Percentiles rank a stretch among this genome's conserved stretches.
These are phyloP conservation scores for Blastobotrys ciferrii DNA, from an alignment of 1,139 yeast genomes.

Conservation along the genomic window DNA sequence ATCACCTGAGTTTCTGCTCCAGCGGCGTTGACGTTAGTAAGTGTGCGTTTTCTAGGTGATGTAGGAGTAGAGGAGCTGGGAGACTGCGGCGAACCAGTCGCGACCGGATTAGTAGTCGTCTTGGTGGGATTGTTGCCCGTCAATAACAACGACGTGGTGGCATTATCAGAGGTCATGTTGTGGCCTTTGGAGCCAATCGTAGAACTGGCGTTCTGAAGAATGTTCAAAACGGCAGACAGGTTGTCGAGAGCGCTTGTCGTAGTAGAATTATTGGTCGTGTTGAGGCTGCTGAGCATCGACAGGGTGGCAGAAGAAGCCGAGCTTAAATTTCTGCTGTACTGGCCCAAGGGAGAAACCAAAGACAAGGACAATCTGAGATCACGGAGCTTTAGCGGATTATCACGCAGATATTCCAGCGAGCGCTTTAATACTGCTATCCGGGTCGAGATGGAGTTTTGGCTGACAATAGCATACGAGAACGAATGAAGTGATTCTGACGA, in stretches of 20 bases:
- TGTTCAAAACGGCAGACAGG: conserved; percentile 1
- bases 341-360: conserved; percentile 12
- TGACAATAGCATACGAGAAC: conserved; percentile 77
- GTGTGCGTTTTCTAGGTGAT: conserved; percentile 22
- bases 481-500: conserved; percentile 83
- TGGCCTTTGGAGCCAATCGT: not conserved
- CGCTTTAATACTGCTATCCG: conserved; percentile 72
- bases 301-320: conserved; percentile 32
- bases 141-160: not conserved
- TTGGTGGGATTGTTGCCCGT: conserved; percentile 2
- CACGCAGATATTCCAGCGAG: conserved; percentile 68
- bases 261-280: conserved; percentile 6
- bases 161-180: conserved; percentile 6
- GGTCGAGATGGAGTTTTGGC: conserved; percentile 76
- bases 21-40: conserved; percentile 26
- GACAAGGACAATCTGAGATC: conserved; percentile 21
- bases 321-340: not conserved
- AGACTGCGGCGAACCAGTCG: conserved; percentile 1
- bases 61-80: not conserved
- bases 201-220: conserved; percentile 1
- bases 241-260: conserved; percentile 6
- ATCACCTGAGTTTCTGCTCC: conserved; percentile 36
- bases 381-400: conserved; percentile 38
- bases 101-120: not conserved
- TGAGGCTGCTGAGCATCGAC: conserved; percentile 28